Evolutionary conservation across 257 asterid genomes (phyloP).

Genomic region (Penstemon newberryi): DNA sequence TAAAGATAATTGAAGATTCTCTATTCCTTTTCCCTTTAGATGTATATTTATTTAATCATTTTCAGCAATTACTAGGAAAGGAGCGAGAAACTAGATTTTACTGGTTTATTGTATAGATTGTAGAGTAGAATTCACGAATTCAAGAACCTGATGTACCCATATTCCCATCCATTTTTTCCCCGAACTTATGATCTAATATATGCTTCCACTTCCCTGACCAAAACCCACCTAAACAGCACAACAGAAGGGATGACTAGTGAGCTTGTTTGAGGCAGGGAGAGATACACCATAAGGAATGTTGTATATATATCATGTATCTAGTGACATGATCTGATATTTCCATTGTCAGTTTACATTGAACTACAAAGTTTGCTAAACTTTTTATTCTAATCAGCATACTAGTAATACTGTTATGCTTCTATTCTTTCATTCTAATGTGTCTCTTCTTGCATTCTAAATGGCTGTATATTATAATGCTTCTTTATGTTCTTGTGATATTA

Average conservation of each 20-base stretch:
- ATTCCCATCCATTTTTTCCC: neutral
- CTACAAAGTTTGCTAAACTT: conserved; percentile 8
- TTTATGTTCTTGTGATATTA: neutral
- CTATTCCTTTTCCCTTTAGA: neutral
- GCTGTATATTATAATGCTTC: neutral
- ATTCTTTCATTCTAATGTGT: conserved; percentile 13
- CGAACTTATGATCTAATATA: neutral
- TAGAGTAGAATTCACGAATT: neutral
- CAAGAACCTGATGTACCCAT: neutral
- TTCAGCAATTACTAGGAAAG: neutral
- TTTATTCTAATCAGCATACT: neutral
- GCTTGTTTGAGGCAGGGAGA: neutral
- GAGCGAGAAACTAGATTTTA: neutral
- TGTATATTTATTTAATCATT: neutral
- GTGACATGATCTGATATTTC: neutral
- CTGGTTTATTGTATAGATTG: neutral
- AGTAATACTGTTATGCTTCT: conserved; percentile 9
- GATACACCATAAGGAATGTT: no score
- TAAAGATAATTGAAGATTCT: neutral
- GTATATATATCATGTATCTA: no score
- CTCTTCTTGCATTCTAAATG: neutral
- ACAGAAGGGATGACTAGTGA: neutral
- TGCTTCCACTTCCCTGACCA: neutral
- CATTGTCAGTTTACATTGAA: neutral
- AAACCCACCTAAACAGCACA: neutral